These are phyloP conservation scores for Septoria linicola DNA, from an alignment of 2,329 filamentous ascomycete species.

Conservation along the genomic window DNA sequence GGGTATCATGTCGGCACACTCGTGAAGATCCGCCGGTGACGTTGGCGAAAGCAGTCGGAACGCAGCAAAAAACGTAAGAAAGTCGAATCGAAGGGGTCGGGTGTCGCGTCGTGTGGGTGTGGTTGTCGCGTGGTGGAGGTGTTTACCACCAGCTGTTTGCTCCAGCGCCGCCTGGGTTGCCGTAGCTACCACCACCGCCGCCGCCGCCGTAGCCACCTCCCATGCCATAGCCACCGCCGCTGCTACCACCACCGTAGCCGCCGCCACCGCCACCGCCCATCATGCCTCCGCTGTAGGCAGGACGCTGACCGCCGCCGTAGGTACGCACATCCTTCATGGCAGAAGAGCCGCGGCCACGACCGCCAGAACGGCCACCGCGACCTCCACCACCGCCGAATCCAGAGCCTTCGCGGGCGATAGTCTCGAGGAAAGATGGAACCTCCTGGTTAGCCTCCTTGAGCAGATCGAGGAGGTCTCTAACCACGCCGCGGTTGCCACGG, in stretches of 20 bases:
- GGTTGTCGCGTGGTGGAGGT: slow-evolving; percentile 9
- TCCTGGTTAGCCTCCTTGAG: slow-evolving; percentile 99
- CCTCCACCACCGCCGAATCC: slow-evolving; percentile 70
- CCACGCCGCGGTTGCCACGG: slow-evolving; percentile 96
- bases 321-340: slow-evolving; percentile 84
- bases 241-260: slow-evolving; percentile 53
- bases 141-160: slow-evolving; percentile 31
- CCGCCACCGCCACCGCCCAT: slow-evolving; percentile 47
- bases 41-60: slow-evolving; percentile 21
- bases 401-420: slow-evolving; percentile 90
- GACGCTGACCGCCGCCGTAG: slow-evolving; percentile 45
- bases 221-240: slow-evolving; percentile 53
- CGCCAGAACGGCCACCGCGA: slow-evolving; percentile 59
- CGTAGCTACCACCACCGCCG: slow-evolving; percentile 49
- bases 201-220: slow-evolving; percentile 48
- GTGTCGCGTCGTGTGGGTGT: slow-evolving; percentile 16
- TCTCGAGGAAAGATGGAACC: slow-evolving; percentile 89
- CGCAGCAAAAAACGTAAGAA: slow-evolving; percentile 18
- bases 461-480: slow-evolving; percentile 93
- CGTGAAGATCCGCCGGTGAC: slow-evolving; percentile 28
- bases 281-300: slow-evolving; percentile 64
- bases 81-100: slow-evolving; percentile 16
- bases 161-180: slow-evolving; percentile 28
- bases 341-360: slow-evolving; percentile 67
- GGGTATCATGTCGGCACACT: slow-evolving; percentile 31